Evolutionary conservation across 2,329 filamentous ascomycete genomes (phyloP).

Genomic region (Cladosporium sp.): DNA sequence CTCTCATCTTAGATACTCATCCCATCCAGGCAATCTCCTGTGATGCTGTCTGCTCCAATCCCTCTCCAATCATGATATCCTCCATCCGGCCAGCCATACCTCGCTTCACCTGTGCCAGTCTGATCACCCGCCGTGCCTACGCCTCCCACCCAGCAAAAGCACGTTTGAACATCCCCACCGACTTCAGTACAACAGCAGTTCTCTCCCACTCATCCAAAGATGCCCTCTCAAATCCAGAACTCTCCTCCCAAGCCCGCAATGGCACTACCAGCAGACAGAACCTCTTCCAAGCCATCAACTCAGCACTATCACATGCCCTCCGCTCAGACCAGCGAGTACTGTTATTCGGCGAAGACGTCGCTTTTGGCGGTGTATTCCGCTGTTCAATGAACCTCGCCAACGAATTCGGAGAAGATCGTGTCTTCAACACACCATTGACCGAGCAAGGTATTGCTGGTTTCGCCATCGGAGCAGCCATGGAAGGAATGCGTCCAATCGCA

Average conservation of each 20-base stretch:
- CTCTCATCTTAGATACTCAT: neutral
- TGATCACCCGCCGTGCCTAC: slow-evolving; percentile 32
- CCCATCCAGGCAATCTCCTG: neutral
- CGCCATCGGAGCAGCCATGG: slow-evolving; percentile 80
- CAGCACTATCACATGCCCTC: slow-evolving; percentile 77
- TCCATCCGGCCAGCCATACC: too few species aligned
- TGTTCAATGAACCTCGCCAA: slow-evolving; percentile 74
- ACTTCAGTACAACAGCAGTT: slow-evolving; percentile 77
- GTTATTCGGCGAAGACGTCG: slow-evolving; percentile 93
- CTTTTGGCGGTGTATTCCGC: slow-evolving; percentile 93
- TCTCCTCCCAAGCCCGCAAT: slow-evolving; percentile 44
- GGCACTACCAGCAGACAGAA: slow-evolving; percentile 77
- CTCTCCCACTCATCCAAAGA: slow-evolving; percentile 73
- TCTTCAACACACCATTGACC: slow-evolving; percentile 93
- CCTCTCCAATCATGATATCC: too few species aligned
- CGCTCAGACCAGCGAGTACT: slow-evolving; percentile 79
- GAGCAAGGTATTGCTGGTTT: slow-evolving; percentile 96
- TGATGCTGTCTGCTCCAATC: neutral
- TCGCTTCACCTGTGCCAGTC: slow-evolving; percentile 3
- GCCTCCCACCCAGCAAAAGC: slow-evolving; percentile 47
- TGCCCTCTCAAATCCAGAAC: slow-evolving; percentile 66
- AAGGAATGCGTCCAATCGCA: slow-evolving; percentile 87
- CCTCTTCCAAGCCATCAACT: slow-evolving; percentile 89
- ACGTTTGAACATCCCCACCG: slow-evolving; percentile 76
- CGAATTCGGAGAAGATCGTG: slow-evolving; percentile 78